Evolutionary conservation across 2,329 filamentous ascomycete species (phyloP).

Genomic region (Dothiorella sarmentorum): DNA sequence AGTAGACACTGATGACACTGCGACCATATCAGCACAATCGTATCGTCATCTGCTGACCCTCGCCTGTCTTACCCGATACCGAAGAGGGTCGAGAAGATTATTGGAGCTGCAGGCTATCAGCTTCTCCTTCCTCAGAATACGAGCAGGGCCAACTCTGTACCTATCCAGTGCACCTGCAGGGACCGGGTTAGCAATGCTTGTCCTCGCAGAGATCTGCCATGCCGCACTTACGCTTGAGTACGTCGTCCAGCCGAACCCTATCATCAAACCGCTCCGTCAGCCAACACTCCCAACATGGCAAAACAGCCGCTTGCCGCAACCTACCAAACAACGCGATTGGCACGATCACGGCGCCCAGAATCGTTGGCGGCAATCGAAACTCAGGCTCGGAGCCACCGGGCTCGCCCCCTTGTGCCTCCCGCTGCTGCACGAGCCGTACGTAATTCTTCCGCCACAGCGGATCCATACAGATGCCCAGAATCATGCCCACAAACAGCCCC

Average conservation of each 20-base stretch:
- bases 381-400: conserved; percentile 72
- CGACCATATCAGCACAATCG: conserved; percentile 19
- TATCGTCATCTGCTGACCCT: conserved; percentile 16
- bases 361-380: conserved; percentile 71
- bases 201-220: conserved; percentile 49
- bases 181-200: conserved; percentile 29
- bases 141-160: conserved; percentile 35
- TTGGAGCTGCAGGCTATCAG: conserved; percentile 44
- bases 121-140: conserved; percentile 27
- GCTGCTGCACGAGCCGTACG: conserved; percentile 53
- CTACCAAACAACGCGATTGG: conserved; percentile 76
- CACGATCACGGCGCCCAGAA: conserved; percentile 68
- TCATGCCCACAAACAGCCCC: conserved; percentile 66
- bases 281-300: conserved; percentile 20
- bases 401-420: conserved; percentile 51
- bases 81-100: conserved; percentile 48
- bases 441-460: conserved; percentile 65
- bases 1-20: conserved; percentile 74
- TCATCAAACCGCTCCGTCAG: conserved; percentile 25
- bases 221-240: conserved; percentile 64
- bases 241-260: conserved; percentile 77
- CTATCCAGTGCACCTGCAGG: conserved; percentile 50
- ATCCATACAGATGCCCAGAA: conserved; percentile 59
- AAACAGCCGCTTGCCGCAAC: conserved; percentile 20
- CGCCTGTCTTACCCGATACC: conserved; percentile 39